Base-by-base conservation (phyloP, 495 filamentous ascomycete species). In the Lasiosphaeria miniovina region DNA sequence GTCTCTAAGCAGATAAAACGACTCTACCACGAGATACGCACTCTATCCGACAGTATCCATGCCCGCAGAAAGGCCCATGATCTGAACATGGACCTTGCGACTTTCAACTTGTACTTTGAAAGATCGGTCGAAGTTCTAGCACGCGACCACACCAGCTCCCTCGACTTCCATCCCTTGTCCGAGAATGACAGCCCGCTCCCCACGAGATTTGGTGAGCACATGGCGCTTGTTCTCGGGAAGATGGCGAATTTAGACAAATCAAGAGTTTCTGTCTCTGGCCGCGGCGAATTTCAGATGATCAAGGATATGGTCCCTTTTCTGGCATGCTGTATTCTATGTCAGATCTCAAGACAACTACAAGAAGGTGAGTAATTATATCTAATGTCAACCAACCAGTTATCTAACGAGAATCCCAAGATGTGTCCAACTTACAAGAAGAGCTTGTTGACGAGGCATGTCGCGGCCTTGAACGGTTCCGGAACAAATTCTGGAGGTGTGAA, bases 401-500 rank as follows among this genome's bases (percentile, higher is more conserved):
- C n/a, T n/a, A n/a, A n/a, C n/a, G n/a, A n/a, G n/a, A n/a, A n/a
- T n/a, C n/a, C n/a, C n/a, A n/a, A n/a, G n/a, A n/a, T n/a, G n/a
- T n/a, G n/a, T n/a, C n/a, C n/a, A n/a, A n/a, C n/a, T n/a, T n/a
- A n/a, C n/a, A n/a, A n/a, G n/a, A n/a, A n/a, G n/a, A n/a, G 54
- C 56, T 54, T 7, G n/a, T 52, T 11, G 64, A 66, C 12, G 60
- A 66, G 49, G 60, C 60, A 9, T 34, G 61, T 9, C 64, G 64
- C 11, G 64, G 64, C 3, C 57, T 63, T 2, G 46, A 66, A 33
- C 17, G 33, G 1, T 66, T 63, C 43, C 64, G 64, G 3, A 49
- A 58, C 38, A 50, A 50, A 7, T 66, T 36, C 52, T 66, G 64
- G 64, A n/a, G 64, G 4, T 66, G 60, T 54, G 64, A 66, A 32